phyloP scores from a whole-genome alignment of 352 stramenopile species.

The Globisporangium emineosum region DNA sequence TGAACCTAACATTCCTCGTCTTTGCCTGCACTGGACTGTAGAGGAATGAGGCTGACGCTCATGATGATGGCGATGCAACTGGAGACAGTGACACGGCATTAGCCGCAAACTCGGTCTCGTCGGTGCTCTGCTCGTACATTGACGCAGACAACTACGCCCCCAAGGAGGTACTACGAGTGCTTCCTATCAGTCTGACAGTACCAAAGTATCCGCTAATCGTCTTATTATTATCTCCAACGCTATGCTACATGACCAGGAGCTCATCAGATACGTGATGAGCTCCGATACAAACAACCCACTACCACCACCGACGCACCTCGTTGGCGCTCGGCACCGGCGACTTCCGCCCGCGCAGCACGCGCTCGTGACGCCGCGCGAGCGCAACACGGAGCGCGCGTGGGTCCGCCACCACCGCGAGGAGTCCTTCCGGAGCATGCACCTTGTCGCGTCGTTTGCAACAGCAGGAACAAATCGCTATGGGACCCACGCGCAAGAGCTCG shows the following conservation, averaged over 20 bases:
- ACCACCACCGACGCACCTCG: slow-evolving; percentile 9
- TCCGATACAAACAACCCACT: neutral
- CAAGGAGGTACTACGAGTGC: slow-evolving; percentile 18
- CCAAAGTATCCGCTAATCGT: neutral
- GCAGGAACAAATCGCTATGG: neutral
- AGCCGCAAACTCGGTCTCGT: neutral
- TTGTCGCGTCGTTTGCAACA: slow-evolving; percentile 36
- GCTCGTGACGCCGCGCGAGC: slow-evolving; percentile 22
- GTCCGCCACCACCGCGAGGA: slow-evolving; percentile 51
- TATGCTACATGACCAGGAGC: slow-evolving; percentile 7
- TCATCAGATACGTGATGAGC: neutral
- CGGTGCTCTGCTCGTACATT: slow-evolving; percentile 30
- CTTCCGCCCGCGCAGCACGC: slow-evolving; percentile 18
- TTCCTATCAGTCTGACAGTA: neutral
- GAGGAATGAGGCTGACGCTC: slow-evolving; percentile 14
- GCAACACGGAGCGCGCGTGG: slow-evolving; percentile 30
- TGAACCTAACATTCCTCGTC: too few relatives aligned
- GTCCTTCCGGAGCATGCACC: slow-evolving; percentile 56
- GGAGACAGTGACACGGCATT: slow-evolving; percentile 11
- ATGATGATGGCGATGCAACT: slow-evolving; percentile 13
- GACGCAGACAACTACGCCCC: slow-evolving; percentile 53
- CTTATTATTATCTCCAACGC: neutral
- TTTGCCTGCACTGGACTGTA: too few relatives aligned
- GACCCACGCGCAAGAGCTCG: slow-evolving; percentile 15
- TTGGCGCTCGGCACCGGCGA: slow-evolving; percentile 16